phyloP scores from a whole-genome alignment of 164 flowering plant genomes.

The Magnolia officinalis region DNA sequence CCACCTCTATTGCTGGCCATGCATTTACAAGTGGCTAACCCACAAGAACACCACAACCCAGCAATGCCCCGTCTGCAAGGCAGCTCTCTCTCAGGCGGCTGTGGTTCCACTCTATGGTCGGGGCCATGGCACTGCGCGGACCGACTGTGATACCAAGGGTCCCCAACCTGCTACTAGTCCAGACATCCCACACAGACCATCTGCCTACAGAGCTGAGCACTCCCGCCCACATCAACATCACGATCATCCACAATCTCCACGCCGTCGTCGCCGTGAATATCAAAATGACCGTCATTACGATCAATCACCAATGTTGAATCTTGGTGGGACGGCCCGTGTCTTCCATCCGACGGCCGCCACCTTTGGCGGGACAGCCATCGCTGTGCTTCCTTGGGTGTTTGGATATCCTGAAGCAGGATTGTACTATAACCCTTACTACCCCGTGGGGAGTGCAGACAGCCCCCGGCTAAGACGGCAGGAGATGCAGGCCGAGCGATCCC shows the following conservation, averaged over 20 bases:
- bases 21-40: constrained; percentile 75
- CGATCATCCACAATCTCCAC: constrained; percentile 10
- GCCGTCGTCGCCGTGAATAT: background rate
- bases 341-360: constrained; percentile 11
- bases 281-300: constrained; percentile 1
- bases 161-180: constrained; percentile 29
- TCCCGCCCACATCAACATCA: constrained; percentile 16
- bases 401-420: constrained; percentile 35
- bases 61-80: constrained; percentile 70
- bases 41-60: constrained; percentile 33
- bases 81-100: constrained; percentile 37
- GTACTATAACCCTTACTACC: constrained; percentile 30
- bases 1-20: constrained; percentile 85
- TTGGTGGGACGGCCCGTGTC: constrained; percentile 1
- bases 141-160: constrained; percentile 32
- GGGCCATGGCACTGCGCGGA: constrained; percentile 19
- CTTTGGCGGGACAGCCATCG: constrained; percentile 54
- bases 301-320: background rate
- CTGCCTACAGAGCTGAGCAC: constrained; percentile 8
- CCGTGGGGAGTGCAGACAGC: constrained; percentile 14
- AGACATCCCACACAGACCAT: constrained; percentile 7
- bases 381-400: constrained; percentile 36
- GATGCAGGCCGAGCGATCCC: constrained; percentile 37
- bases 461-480: constrained; percentile 44
- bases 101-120: constrained; percentile 74